phyloP scores from a whole-genome alignment of 1,139 yeast genomes.

The Scheffersomyces parashehatae region DNA sequence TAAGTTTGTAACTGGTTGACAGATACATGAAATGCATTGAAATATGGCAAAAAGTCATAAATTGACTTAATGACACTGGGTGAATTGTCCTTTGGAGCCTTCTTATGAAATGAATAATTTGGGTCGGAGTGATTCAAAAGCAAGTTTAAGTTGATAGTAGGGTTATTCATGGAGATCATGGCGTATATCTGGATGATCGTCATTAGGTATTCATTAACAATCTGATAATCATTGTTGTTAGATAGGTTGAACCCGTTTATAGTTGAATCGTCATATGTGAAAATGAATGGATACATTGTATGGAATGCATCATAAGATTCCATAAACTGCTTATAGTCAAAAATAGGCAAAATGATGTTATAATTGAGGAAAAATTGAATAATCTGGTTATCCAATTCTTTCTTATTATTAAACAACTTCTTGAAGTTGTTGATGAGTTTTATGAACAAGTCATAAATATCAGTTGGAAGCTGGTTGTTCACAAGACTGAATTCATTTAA shows the following conservation, averaged over 20 bases:
- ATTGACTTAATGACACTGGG: slow-evolving; percentile 34
- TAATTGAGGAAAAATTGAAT: slow-evolving; percentile 54
- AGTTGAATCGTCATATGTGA: slow-evolving; percentile 51
- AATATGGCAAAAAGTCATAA: slow-evolving; percentile 48
- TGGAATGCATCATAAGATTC: slow-evolving; percentile 57
- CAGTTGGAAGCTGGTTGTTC: slow-evolving; percentile 34
- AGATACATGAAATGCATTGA: slow-evolving; percentile 47
- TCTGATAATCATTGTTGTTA: slow-evolving; percentile 47
- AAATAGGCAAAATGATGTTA: slow-evolving; percentile 60
- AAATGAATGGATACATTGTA: slow-evolving; percentile 56
- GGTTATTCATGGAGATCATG: slow-evolving; percentile 49
- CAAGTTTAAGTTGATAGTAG: slow-evolving; percentile 44
- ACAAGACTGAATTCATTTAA: slow-evolving; percentile 2
- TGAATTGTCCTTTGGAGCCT: slow-evolving; percentile 11
- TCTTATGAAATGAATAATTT: slow-evolving; percentile 25
- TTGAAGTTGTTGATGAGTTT: slow-evolving; percentile 50
- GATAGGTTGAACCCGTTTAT: slow-evolving; percentile 53
- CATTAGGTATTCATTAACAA: slow-evolving; percentile 53
- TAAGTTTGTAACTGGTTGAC: slow-evolving; percentile 44
- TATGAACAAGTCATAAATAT: slow-evolving; percentile 47
- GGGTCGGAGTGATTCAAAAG: slow-evolving; percentile 43
- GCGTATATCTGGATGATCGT: slow-evolving; percentile 50
- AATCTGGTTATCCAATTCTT: slow-evolving; percentile 54
- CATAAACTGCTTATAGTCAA: slow-evolving; percentile 59
- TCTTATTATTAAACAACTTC: slow-evolving; percentile 35